Conservation (phyloP, 768 basidiomycete species). For the Nevesoporus exiguus region DNA sequence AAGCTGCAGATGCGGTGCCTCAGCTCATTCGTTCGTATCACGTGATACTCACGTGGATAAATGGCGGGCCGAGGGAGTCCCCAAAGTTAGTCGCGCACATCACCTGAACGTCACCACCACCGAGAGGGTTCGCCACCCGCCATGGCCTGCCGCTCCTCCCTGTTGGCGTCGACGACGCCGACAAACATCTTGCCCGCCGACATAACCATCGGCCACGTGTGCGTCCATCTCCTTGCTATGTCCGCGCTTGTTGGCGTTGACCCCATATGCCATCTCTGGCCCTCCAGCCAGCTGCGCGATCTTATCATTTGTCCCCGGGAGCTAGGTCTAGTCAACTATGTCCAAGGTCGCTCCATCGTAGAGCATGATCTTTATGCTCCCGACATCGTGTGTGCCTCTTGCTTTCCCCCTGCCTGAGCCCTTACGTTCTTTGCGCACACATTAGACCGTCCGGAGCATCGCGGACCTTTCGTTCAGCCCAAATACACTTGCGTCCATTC, state of each 20-base stretch:
- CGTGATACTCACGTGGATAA: constrained; percentile 22
- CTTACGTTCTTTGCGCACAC: constrained; percentile 15
- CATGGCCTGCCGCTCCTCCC: constrained; percentile 48
- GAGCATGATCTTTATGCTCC: constrained; percentile 56
- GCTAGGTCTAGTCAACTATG: constrained; percentile 61
- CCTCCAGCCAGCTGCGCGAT: constrained; percentile 68
- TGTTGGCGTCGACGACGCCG: constrained; percentile 44
- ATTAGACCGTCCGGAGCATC: constrained; percentile 45
- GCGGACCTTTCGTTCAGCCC: constrained; percentile 56
- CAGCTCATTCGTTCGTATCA: constrained; percentile 6
- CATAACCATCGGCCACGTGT: constrained; percentile 65
- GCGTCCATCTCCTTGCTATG: constrained; percentile 23
- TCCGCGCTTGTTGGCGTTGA: neutral
- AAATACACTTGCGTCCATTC: constrained; percentile 60
- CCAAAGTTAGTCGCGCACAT: neutral
- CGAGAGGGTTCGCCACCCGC: constrained; percentile 17
- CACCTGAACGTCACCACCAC: constrained; percentile 9
- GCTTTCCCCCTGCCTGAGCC: constrained; percentile 12
- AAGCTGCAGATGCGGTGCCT: neutral
- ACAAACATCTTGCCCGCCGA: constrained; percentile 39
- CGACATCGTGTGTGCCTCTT: constrained; percentile 39
- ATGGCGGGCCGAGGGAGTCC: constrained; percentile 18
- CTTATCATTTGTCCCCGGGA: constrained; percentile 71
- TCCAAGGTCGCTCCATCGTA: constrained; percentile 49
- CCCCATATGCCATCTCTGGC: constrained; percentile 9